A percentile compares a stretch with the other conserved stretches of the same genome.
These are phyloP conservation scores for Dianthus caryophyllus DNA, from an alignment of 148 eudicot species.

Conservation along the genomic window DNA sequence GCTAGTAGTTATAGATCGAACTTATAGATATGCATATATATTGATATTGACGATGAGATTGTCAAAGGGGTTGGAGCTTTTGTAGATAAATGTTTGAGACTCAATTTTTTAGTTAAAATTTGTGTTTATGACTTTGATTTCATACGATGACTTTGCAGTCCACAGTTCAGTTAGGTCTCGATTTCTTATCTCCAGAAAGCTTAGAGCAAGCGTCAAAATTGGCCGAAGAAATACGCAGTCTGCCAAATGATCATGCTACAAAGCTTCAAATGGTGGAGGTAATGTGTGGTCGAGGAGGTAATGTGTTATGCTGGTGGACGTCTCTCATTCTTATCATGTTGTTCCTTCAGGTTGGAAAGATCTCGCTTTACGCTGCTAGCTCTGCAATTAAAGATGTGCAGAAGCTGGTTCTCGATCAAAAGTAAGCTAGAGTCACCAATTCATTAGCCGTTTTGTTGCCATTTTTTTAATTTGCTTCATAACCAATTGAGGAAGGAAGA, in stretches of 20 bases:
- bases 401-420: slow-evolving; percentile 86
- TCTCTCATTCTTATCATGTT: slow-evolving; percentile 16
- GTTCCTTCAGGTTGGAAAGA: slow-evolving; percentile 79
- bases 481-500: too few species aligned
- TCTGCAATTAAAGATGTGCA: slow-evolving; percentile 94
- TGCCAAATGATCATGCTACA: slow-evolving; percentile 81
- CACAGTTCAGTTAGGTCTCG: slow-evolving; percentile 83
- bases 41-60: too few species aligned
- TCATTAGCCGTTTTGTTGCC: not conserved
- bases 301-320: not conserved
- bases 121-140: not conserved
- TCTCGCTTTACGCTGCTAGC: slow-evolving; percentile 92
- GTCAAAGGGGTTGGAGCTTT: not conserved
- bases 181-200: slow-evolving; percentile 95
- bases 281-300: not conserved
- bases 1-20: not conserved
- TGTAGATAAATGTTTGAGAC: too few species aligned
- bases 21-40: too few species aligned
- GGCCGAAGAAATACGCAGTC: slow-evolving; percentile 84
- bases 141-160: slow-evolving; percentile 49
- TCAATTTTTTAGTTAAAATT: not conserved
- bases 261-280: slow-evolving; percentile 98
- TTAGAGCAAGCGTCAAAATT: slow-evolving; percentile 55
- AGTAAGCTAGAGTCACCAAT: slow-evolving; percentile 46
- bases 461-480: not conserved